Conservation (phyloP, 768 basidiomycete genomes). For the Lactifluus volemus region DNA sequence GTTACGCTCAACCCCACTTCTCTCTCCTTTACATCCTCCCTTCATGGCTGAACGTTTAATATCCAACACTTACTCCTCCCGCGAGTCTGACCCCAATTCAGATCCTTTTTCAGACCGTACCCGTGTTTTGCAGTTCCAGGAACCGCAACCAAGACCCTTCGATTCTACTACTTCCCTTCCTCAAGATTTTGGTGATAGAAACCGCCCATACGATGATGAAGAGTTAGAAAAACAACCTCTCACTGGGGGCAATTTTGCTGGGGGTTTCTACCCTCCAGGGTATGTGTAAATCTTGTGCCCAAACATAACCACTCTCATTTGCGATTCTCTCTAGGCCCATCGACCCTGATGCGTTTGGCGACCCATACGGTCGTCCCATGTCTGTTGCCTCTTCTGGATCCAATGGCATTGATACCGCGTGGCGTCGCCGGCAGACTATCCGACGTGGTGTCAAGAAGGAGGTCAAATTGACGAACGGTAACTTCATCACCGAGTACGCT, state of each 20-base stretch:
- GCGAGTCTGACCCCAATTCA: constrained; percentile 35
- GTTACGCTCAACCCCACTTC: background rate
- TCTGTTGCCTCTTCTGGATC: constrained; percentile 31
- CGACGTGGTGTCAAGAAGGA: constrained; percentile 91
- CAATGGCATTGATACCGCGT: constrained; percentile 32
- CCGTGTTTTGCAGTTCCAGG: constrained; percentile 52
- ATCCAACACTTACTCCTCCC: constrained; percentile 24
- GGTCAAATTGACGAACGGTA: constrained; percentile 88
- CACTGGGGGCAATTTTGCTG: constrained; percentile 48
- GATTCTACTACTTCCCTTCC: constrained; percentile 51
- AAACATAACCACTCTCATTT: background rate
- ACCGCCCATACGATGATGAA: constrained; percentile 48
- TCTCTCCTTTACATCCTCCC: constrained; percentile 11
- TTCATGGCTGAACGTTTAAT: constrained; percentile 23
- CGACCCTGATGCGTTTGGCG: constrained; percentile 56
- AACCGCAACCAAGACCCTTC: constrained; percentile 46
- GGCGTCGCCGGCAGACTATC: constrained; percentile 79
- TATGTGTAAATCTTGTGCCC: constrained; percentile 31
- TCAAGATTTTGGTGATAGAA: constrained; percentile 37
- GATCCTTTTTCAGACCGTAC: constrained; percentile 73
- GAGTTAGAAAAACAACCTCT: constrained; percentile 74
- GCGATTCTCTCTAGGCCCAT: constrained; percentile 23
- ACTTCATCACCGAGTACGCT: constrained; percentile 84
- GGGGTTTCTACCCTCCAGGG: constrained; percentile 71
- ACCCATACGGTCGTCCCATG: constrained; percentile 50